Base-by-base conservation (phyloP, 495 filamentous ascomycete genomes). In the Platismatia glauca region DNA sequence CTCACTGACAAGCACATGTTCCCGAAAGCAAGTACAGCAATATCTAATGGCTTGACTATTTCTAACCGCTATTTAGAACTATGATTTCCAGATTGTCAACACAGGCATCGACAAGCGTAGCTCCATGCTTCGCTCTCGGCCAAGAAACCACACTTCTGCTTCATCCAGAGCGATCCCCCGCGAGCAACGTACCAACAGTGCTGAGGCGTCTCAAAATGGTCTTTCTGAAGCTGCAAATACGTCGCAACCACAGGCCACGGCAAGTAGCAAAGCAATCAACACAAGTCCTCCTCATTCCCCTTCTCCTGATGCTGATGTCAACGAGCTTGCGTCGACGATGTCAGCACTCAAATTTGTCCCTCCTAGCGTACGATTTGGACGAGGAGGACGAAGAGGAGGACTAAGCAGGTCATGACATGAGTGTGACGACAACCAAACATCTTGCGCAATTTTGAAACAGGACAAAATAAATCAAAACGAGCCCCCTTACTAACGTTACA, bases 1-100 rank as follows among this genome's bases (percentile, higher is more conserved):
- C 75, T 95, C 31, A 89, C 93, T 62, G 93, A 96, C 72, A 97
- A 96, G 74, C 94, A 98, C 69, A 83, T 88, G 78, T 98, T 94
- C 72, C 94, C 93, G 7, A 86, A 83, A 75, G 82, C 83, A 74
- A 67, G 68, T 58, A 22, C 24, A 22, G 31, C n/a, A n/a, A n/a
- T n/a, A n/a, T n/a, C n/a, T n/a, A n/a, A n/a, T 52, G 7, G 3
- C n/a, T 55, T 9, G 38, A 22, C 37, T 9, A 7, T 18, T 43
- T 38, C 50, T 56, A 46, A 62, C 38, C 3, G 29, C 5, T 7
- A 34, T 4, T 22, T 57, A 84, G 80, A 88, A 89, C 63, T 98
- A 92, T 71, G 93, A 97, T 70, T 97, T 96, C 71, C 84, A 82
- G 29, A 82, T 97, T 37, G 86, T 95, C 0, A 89, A 92, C 66